These are phyloP conservation scores for Hypoxylon sp. DNA, from an alignment of 2,329 filamentous ascomycete species.

Conservation along the genomic window DNA sequence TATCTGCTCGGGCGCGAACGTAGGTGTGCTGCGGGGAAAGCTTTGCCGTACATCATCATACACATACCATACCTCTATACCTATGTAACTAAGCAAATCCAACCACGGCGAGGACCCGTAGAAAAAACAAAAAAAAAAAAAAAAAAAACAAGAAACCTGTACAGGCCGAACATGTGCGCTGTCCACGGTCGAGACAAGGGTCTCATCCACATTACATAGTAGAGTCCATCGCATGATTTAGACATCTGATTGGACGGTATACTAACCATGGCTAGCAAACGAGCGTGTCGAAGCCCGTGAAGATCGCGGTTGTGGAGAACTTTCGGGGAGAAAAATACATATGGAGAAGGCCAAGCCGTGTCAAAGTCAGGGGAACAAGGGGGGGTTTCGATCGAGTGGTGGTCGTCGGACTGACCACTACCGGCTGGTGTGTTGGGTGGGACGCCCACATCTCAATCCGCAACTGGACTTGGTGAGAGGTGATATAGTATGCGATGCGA, in stretches of 20 bases:
- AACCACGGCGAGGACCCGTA: neutral
- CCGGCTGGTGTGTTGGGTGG: conserved; percentile 7
- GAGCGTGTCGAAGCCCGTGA: conserved; percentile 1
- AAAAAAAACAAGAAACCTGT: conserved; percentile 24
- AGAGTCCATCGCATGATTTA: conserved; percentile 39
- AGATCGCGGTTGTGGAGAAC: conserved; percentile 1
- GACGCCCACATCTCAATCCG: neutral
- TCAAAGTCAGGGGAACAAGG: too few species aligned
- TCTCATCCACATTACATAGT: conserved; percentile 28
- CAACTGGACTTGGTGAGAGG: neutral
- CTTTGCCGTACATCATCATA: neutral
- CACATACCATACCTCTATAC: neutral
- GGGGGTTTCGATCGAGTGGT: neutral
- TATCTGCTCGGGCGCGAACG: neutral
- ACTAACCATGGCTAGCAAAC: conserved; percentile 25
- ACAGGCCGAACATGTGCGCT: conserved; percentile 18
- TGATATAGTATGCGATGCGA: neutral
- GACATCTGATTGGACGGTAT: conserved; percentile 38
- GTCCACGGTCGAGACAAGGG: conserved; percentile 34
- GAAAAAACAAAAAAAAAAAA: too few species aligned
- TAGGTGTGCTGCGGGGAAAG: neutral
- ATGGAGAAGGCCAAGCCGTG: conserved; percentile 16
- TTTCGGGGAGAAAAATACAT: neutral
- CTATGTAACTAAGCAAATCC: neutral
- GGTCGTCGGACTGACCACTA: neutral